Conservation (phyloP, 73 alveolate genomes). For the Tetrahymena malaccensis region DNA sequence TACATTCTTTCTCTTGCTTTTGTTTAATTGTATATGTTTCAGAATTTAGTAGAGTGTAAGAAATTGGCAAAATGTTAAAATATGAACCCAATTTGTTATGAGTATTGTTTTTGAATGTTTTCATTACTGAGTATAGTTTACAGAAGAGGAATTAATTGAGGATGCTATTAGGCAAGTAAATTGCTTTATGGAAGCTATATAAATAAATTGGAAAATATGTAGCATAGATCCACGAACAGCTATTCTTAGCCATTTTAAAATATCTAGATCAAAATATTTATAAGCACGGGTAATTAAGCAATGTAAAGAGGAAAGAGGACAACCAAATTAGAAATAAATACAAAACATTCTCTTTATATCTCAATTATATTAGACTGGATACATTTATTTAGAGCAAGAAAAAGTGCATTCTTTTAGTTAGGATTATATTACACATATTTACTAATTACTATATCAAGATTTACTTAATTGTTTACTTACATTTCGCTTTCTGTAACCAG, state of each 20-base stretch:
- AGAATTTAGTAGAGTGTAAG: not conserved
- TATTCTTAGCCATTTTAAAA: not conserved
- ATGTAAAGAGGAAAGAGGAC: not conserved
- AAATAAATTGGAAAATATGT: not conserved
- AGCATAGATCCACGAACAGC: not conserved
- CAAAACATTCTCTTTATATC: not conserved
- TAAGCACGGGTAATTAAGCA: not conserved
- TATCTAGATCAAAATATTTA: not conserved
- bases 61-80: not conserved
- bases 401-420: not conserved
- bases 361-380: not conserved
- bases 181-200: not conserved
- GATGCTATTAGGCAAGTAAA: not conserved
- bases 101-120: not conserved
- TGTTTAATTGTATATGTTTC: not conserved
- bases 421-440: not conserved
- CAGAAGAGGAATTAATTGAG: not conserved
- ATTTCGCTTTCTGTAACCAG: not conserved
- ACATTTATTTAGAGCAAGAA: not conserved
- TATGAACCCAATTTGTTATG: not conserved
- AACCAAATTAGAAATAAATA: not conserved
- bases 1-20: not conserved
- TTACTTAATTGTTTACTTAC: not conserved
- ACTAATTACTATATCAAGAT: not conserved
- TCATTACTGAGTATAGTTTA: not conserved